These are phyloP conservation scores for Mycosphaerella sp. DNA, from an alignment of 2,329 filamentous ascomycete species.

Conservation along the genomic window DNA sequence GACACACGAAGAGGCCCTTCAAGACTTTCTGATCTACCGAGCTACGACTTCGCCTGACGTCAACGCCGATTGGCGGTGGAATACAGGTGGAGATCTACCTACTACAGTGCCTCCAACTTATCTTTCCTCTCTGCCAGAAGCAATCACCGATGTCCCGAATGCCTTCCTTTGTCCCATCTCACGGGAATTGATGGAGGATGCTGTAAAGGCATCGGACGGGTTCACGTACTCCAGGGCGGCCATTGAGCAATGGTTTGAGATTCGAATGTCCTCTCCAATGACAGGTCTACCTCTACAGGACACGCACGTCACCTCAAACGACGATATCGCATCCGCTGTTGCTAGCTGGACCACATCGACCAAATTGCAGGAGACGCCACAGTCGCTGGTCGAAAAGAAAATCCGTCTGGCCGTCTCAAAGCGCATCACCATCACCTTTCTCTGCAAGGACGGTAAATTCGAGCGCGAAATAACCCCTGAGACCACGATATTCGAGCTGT, in stretches of 20 bases:
- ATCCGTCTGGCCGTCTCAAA: background rate
- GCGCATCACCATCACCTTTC: slow-evolving; percentile 11
- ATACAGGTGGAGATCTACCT: slow-evolving; percentile 24
- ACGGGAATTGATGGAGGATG: slow-evolving; percentile 33
- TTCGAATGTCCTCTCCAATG: slow-evolving; percentile 29
- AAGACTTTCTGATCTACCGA: slow-evolving; percentile 28
- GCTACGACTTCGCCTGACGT: slow-evolving; percentile 16
- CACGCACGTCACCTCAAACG: slow-evolving; percentile 24
- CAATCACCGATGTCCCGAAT: slow-evolving; percentile 22
- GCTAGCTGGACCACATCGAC: slow-evolving; percentile 23
- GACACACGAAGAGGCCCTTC: slow-evolving; percentile 24
- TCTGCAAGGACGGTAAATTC: slow-evolving; percentile 19
- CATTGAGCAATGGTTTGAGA: slow-evolving; percentile 35
- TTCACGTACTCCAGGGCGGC: slow-evolving; percentile 34
- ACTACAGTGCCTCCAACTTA: slow-evolving; percentile 1
- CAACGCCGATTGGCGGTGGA: slow-evolving; percentile 26
- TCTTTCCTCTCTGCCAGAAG: slow-evolving; percentile 18
- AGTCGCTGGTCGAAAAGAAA: slow-evolving; percentile 3
- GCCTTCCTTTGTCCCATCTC: slow-evolving; percentile 33
- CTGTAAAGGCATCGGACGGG: slow-evolving; percentile 32
- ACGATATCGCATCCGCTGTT: slow-evolving; percentile 22
- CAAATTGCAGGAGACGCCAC: background rate
- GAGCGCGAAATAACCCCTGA: slow-evolving; percentile 4
- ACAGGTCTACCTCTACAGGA: slow-evolving; percentile 28
- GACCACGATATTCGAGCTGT: slow-evolving; percentile 22